Evolutionary conservation across 768 basidiomycete genomes (phyloP).

Genomic region (Fomitopsis serialis): DNA sequence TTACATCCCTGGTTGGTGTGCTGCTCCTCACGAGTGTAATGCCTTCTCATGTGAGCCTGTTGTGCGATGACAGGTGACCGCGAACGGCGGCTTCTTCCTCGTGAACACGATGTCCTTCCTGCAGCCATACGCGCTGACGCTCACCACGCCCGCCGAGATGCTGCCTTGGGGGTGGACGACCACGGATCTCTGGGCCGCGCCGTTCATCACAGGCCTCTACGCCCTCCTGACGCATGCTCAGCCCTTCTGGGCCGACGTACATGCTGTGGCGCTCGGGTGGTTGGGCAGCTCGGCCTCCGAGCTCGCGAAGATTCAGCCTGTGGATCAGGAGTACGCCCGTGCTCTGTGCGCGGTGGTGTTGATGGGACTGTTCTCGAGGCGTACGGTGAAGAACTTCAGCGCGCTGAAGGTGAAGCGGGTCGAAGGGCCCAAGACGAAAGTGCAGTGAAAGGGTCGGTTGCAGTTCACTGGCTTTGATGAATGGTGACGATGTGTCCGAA

Average conservation of each 20-base stretch:
- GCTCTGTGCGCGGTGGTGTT: slow-evolving; percentile 69
- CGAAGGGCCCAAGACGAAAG: slow-evolving; percentile 11
- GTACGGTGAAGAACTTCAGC: slow-evolving; percentile 63
- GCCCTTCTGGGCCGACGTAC: slow-evolving; percentile 70
- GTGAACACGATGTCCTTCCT: slow-evolving; percentile 71
- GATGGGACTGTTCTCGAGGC: slow-evolving; percentile 50
- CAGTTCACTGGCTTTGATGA: no score
- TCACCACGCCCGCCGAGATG: slow-evolving; percentile 78
- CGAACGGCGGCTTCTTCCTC: slow-evolving; percentile 81
- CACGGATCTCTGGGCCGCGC: slow-evolving; percentile 82
- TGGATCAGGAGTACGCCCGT: slow-evolving; percentile 62
- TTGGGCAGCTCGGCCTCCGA: slow-evolving; percentile 36
- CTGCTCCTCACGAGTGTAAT: neutral
- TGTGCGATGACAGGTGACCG: slow-evolving; percentile 47
- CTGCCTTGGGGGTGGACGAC: slow-evolving; percentile 81
- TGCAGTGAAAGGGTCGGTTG: slow-evolving; percentile 7
- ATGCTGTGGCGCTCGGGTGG: slow-evolving; percentile 40
- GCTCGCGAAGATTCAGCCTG: slow-evolving; percentile 31
- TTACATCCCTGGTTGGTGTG: slow-evolving; percentile 61
- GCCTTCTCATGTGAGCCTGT: neutral
- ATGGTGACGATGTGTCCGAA: no score
- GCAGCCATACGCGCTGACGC: slow-evolving; percentile 58
- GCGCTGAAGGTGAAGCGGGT: slow-evolving; percentile 6
- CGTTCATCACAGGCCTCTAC: slow-evolving; percentile 70
- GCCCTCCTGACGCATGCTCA: slow-evolving; percentile 83